These are phyloP conservation scores for Oidium heveae DNA, from an alignment of 2,329 filamentous ascomycete genomes.

Conservation along the genomic window DNA sequence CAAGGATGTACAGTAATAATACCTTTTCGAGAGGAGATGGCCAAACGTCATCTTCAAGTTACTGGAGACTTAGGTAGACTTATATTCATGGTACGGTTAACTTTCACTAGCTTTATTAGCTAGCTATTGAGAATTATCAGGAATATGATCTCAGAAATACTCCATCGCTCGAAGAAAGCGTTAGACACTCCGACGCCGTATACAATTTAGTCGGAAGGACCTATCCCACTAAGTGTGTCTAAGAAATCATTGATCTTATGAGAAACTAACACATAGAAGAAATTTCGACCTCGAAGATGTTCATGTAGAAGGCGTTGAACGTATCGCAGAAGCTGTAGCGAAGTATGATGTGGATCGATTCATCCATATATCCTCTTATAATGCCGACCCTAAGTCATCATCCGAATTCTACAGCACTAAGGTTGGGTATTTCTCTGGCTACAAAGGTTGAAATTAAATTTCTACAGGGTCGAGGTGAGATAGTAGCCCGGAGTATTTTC, in stretches of 20 bases:
- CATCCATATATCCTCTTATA: slow-evolving; percentile 91
- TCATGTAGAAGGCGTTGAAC: slow-evolving; percentile 73
- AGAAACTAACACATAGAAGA: slow-evolving; percentile 19
- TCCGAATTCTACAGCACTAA: slow-evolving; percentile 88
- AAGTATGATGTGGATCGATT: slow-evolving; percentile 97
- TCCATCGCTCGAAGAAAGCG: slow-evolving; percentile 82
- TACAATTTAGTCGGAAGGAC: slow-evolving; percentile 88
- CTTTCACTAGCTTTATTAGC: neutral
- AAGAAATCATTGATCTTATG: neutral
- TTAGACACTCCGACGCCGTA: slow-evolving; percentile 89
- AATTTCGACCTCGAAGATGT: slow-evolving; percentile 89
- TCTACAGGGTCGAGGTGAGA: slow-evolving; percentile 44
- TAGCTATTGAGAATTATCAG: slow-evolving; percentile 18
- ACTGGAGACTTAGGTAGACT: slow-evolving; percentile 83
- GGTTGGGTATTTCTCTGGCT: slow-evolving; percentile 19
- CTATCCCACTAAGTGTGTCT: slow-evolving; percentile 69
- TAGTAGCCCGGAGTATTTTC: slow-evolving; percentile 66
- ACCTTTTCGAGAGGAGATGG: slow-evolving; percentile 91
- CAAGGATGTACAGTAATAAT: slow-evolving; percentile 86
- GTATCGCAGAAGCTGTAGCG: slow-evolving; percentile 79
- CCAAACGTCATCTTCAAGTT: slow-evolving; percentile 88
- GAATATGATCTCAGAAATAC: slow-evolving; percentile 93
- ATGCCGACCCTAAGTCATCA: slow-evolving; percentile 51
- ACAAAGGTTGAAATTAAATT: neutral
- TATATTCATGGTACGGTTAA: slow-evolving; percentile 42